Conservation (phyloP, 305 asterid species). For the Euphrasia arctica region DNA sequence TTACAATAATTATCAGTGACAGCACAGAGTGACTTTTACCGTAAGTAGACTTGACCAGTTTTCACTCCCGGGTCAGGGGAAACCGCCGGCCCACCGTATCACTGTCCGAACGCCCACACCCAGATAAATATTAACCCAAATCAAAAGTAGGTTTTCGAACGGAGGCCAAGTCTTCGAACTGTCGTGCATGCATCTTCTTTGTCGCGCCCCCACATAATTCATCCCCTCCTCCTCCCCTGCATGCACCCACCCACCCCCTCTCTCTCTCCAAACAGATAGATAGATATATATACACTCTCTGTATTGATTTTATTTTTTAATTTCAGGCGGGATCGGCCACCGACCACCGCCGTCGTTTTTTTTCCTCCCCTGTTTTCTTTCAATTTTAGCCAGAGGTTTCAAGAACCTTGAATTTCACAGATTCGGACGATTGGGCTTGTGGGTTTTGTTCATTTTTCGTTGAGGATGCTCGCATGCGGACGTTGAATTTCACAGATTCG, state of each 20-base stretch:
- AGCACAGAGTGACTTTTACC: neutral
- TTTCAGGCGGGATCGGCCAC: constrained; percentile 31
- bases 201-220: constrained; percentile 16
- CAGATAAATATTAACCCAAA: constrained; percentile 18
- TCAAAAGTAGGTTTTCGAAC: neutral
- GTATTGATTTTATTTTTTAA: constrained; percentile 24
- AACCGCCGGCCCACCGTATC: constrained; percentile 29
- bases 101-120: constrained; percentile 34
- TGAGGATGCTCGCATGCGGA: constrained; percentile 44
- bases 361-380: constrained; percentile 14
- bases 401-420: neutral
- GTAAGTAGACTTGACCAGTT: neutral
- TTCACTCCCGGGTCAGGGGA: constrained; percentile 11
- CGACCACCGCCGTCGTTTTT: constrained; percentile 34
- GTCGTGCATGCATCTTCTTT: constrained; percentile 88
- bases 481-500: constrained; percentile 48
- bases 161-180: constrained; percentile 38
- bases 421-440: constrained; percentile 25
- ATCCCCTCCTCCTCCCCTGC: constrained; percentile 35
- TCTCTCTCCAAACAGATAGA: constrained; percentile 25
- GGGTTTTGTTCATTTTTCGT: constrained; percentile 20
- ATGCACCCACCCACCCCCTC: constrained; percentile 49
- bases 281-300: constrained; percentile 25
- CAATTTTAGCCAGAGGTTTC: constrained; percentile 17
- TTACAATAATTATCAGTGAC: neutral